Evolutionary conservation across 2,329 filamentous ascomycete species (phyloP), one percentile per base, ranked within the genome.

Genomic region (Alternaria sp.): DNA sequence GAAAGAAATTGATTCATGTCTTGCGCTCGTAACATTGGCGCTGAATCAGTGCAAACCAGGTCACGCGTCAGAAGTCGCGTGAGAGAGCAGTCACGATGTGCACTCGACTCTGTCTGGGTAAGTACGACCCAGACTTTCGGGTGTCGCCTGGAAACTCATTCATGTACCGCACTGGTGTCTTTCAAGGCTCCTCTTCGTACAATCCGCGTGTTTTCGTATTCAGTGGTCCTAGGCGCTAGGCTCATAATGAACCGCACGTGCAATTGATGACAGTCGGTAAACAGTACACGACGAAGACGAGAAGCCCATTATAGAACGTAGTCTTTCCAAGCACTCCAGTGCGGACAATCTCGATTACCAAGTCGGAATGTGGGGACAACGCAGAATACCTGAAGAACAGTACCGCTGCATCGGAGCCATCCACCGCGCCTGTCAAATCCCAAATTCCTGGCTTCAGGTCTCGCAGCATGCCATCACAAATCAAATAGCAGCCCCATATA

Each of bases 381-480:
- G 46, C 46, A 49, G 30, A 30, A 38, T 49, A 49, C 30, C 46
- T 32, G 22, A 34, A 34, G 30, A 38, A 49, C 46, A n/a, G 14
- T 38, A 30, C 46, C 46, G 46, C 46, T 49, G 46, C 32, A 7
- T 49, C 46, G 46, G 46, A 49, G 20, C 9, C 14, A 24, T 49
- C 20, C 14, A 38, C 20, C 20, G 32, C 46, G 20, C 32, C 46
- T 18, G 46, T 26, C 32, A 12, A 18, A 24, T 38, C 46, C 46
- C 46, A 49, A 49, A 7, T 16, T 36, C 46, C 46, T 49, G 32
- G 46, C 46, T 49, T 11, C 30, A 49, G 46, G 30, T 49, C 32
- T 26, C 9, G 16, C 16, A 49, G 30, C 32, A 38, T 4, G 24
- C 16, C 30, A 26, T 38, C 46, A 12, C 32, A 42, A 42, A 42